Percentiles rank a stretch among this genome's conserved stretches.
Conservation (phyloP, 139 green algal genomes). For the Chlamydomonas sp. region DNA sequence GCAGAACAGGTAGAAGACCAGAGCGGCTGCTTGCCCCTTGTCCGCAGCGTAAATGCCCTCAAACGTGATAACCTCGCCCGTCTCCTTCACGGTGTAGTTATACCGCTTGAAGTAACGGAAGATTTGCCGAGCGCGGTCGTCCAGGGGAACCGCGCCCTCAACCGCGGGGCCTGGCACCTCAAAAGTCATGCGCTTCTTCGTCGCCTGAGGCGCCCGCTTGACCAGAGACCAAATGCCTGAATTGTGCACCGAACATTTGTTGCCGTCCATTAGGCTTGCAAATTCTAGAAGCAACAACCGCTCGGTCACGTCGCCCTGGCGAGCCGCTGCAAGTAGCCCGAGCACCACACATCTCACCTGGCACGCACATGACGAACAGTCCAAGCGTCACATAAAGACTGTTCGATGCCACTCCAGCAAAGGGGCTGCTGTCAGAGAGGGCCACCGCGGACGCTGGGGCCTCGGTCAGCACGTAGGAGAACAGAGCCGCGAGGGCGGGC, state of each 20-base stretch:
- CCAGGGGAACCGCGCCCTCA: constrained; percentile 63
- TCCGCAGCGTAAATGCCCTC: constrained; percentile 81
- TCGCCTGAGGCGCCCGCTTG: constrained; percentile 88
- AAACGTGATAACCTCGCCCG: constrained; percentile 91
- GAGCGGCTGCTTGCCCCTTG: constrained; percentile 81
- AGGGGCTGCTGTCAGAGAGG: constrained; percentile 31
- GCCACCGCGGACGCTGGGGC: constrained; percentile 5
- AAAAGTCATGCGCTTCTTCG: constrained; percentile 80
- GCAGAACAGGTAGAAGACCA: constrained; percentile 88
- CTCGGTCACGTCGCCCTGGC: neutral
- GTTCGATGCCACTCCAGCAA: constrained; percentile 53
- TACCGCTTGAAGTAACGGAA: constrained; percentile 87
- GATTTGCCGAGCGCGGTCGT: constrained; percentile 74
- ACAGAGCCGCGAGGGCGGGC: neutral
- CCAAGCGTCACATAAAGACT: constrained; percentile 88
- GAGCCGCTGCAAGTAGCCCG: neutral
- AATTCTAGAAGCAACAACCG: neutral
- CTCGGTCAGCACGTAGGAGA: neutral
- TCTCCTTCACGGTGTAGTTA: constrained; percentile 86
- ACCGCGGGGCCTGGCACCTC: constrained; percentile 76
- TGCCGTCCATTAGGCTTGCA: neutral
- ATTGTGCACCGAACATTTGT: neutral
- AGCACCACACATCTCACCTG: constrained; percentile 22
- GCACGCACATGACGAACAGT: constrained; percentile 81
- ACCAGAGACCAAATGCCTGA: constrained; percentile 91